Evolutionary conservation across 176 grass and related monocot genomes (phyloP), one percentile per base, ranked within the genome.

Genomic region (Tillandsia fasciculata): DNA sequence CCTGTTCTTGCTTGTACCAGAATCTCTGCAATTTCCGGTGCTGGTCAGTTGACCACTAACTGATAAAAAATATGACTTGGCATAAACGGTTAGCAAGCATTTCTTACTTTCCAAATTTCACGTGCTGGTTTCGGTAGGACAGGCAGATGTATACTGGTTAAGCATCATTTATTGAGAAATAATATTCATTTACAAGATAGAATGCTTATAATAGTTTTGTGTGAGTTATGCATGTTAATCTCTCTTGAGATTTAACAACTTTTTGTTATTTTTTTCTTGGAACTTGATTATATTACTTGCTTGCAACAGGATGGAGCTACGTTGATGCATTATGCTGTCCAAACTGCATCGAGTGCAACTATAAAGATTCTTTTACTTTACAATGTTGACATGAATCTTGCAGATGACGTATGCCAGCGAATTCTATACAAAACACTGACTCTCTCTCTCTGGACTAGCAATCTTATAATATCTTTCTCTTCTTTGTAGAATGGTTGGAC

Each of bases 301-400:
- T 53, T 90, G 65, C 70, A 74, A 78, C 82, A 99, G 94, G 82
- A 99, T 83, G 89, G 89, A 53, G 89, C 94, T 64, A 93, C 89
- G 47, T 83, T 99, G 42, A 81, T 99, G 74, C 89, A 90, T 90
- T 90, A 99, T 82, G 86, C 94, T 24, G 87, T 99, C 63, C 89
- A 86, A 53, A 82, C 94, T 67, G 87, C 94, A 80, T 90, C 89
- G 69, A 90, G 64, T 82, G 71, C 87, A 54, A 80, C 82, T 52
- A 84, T 99, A 84, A 99, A 93, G 75, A 88, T 82, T 71, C 87
- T 99, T 67, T 56, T 90, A 56, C 67, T 99, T 24, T 99, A 99
- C 75, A 88, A 90, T 80, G 84, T 88, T 85, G 87, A 99, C 72
- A 87, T 99, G 56, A 99, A 99, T 72, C 63, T 73, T 66, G 66